A percentile compares a stretch with the other conserved stretches of the same genome.
Conservation (phyloP, 1,139 yeast species). For the Spathaspora sp. region DNA sequence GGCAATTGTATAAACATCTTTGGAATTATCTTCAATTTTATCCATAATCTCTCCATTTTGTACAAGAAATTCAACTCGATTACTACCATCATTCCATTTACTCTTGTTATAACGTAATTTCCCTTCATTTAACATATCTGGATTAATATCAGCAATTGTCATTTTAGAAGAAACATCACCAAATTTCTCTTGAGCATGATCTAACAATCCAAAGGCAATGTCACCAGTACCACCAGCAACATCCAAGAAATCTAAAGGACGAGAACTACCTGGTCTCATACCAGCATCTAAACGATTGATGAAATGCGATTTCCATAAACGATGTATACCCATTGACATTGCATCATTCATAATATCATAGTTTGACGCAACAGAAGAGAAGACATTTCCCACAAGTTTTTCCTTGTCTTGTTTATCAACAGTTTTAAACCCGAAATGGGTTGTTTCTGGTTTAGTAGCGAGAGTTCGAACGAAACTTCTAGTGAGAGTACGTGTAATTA, state of each 20-base stretch:
- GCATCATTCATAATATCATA: slow-evolving; percentile 98
- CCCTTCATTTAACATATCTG: slow-evolving; percentile 95
- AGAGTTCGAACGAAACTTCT: not conserved
- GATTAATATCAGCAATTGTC: slow-evolving; percentile 92
- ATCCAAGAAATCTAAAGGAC: slow-evolving; percentile 84
- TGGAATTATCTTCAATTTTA: slow-evolving; percentile 78
- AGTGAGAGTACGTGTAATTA: not conserved
- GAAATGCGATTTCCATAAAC: slow-evolving; percentile 93
- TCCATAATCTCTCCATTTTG: slow-evolving; percentile 94
- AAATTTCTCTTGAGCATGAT: slow-evolving; percentile 80
- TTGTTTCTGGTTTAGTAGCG: slow-evolving; percentile 36
- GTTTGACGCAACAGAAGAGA: slow-evolving; percentile 90
- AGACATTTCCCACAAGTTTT: slow-evolving; percentile 82
- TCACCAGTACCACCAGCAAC: slow-evolving; percentile 99
- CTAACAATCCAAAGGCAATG: slow-evolving; percentile 91
- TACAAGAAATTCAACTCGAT: slow-evolving; percentile 74
- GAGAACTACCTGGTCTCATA: slow-evolving; percentile 75
- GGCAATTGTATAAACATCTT: slow-evolving; percentile 94
- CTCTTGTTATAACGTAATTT: slow-evolving; percentile 63
- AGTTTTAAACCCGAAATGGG: slow-evolving; percentile 92
- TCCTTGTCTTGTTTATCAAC: slow-evolving; percentile 83
- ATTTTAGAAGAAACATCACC: slow-evolving; percentile 76
- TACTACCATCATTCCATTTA: slow-evolving; percentile 52
- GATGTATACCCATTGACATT: slow-evolving; percentile 93
- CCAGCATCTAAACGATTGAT: slow-evolving; percentile 91